Evolutionary conservation across 495 filamentous ascomycete genomes (phyloP), one percentile per base, ranked within the genome.

Genomic region (Neurospora sp.): DNA sequence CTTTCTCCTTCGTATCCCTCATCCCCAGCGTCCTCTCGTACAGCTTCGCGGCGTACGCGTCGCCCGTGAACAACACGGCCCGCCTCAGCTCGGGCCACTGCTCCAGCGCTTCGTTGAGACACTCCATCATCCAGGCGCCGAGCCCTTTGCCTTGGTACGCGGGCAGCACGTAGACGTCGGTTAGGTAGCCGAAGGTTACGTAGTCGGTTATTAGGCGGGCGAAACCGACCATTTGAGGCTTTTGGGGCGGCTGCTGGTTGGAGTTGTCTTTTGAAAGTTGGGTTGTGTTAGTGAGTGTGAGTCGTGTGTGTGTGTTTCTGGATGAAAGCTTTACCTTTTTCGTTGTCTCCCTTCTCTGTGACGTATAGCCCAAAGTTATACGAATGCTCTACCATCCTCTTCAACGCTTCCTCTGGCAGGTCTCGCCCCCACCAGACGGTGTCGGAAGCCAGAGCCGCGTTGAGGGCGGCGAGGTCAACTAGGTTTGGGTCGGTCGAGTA

Each of bases 161-260:
- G 0, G 82, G 77, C 0, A 88, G 72, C 7, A 93, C 81, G 74
- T 89, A 93, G 31, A 93, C 88, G 72, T 92, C 91, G 11, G 91
- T 91, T 31, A 92, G 81, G 76, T 91, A 93, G n/a, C 84, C 89
- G 74, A 91, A 87, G 0, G 90, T 90, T 12, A 88, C 83, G 74
- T 86, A 78, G 75, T 92, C 91, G 0, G 91, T 93, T 35, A 92
- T 78, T 8, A 92, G 77, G 9, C 91, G 85, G 11, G 86, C 90
- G 23, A 92, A 81, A 8, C 90, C 91, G 44, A 92, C 84, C 77
- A 83, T 78, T 39, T 11, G 41, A 23, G 2, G 59, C 40, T 35
- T 78, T 35, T 72, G 38, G n/a, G n/a, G n/a, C n/a, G n/a, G n/a
- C 18, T 20, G 20, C 42, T 71, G 20, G 39, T n/a, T 37, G 42